A percentile compares a stretch with the other conserved stretches of the same genome.
Evolutionary conservation across 805 yeast genomes (phyloP).

Genomic region (Candida easanensis): DNA sequence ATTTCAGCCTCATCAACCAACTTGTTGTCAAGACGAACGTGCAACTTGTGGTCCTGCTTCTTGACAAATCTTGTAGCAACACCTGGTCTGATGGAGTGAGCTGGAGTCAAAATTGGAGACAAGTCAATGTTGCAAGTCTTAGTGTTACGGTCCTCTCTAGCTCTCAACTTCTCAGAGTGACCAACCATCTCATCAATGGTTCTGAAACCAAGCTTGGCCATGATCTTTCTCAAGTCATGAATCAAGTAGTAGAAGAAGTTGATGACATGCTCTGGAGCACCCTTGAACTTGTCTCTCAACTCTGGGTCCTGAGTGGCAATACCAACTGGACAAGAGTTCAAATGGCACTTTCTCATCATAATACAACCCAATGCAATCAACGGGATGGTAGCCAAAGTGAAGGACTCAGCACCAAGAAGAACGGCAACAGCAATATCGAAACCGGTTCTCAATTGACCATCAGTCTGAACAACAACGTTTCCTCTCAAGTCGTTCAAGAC

Average conservation of each 20-base stretch:
- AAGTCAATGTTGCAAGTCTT: conserved; percentile 90
- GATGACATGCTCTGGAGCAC: conserved; percentile 98
- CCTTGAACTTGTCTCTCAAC: conserved; percentile 85
- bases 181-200: conserved; percentile 98
- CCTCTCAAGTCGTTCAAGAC: conserved; percentile 96
- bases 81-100: conserved; percentile 94
- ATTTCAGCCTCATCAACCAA: conserved; percentile 93
- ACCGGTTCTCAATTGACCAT: conserved; percentile 96
- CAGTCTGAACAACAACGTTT: conserved; percentile 94
- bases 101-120: conserved; percentile 94
- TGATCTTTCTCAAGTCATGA: conserved; percentile 84
- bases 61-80: conserved; percentile 90
- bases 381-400: conserved; percentile 98
- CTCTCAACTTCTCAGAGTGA: conserved; percentile 84
- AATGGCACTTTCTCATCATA: conserved; percentile 92
- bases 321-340: conserved; percentile 96
- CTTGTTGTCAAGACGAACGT: conserved; percentile 92
- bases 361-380: conserved; percentile 97
- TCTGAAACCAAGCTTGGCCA: conserved; percentile 95
- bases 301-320: conserved; percentile 98
- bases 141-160: conserved; percentile 83
- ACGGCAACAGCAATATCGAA: conserved; percentile 96
- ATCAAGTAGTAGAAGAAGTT: conserved; percentile 95
- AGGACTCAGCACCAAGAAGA: conserved; percentile 95
- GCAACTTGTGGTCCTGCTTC: conserved; percentile 92